A percentile compares a stretch with the other conserved stretches of the same genome.
phyloP scores from a whole-genome alignment of 257 asterid species.

The Salvia splendens region DNA sequence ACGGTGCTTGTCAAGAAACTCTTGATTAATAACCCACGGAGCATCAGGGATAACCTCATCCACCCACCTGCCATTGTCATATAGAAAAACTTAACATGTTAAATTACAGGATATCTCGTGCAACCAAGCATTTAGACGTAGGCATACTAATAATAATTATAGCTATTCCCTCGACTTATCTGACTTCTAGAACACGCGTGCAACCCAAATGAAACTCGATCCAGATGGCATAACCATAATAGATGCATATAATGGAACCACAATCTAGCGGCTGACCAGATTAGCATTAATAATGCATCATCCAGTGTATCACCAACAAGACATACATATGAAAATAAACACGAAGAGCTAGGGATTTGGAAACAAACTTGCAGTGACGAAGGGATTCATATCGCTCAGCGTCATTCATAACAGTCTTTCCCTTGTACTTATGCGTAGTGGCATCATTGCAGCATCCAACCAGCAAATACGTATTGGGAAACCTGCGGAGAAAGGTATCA shows the following conservation, averaged over 20 bases:
- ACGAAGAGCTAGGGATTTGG: background rate
- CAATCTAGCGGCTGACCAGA: background rate
- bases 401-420: slow-evolving; percentile 76
- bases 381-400: slow-evolving; percentile 75
- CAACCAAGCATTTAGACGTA: background rate
- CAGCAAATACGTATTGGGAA: slow-evolving; percentile 61
- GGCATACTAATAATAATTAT: slow-evolving; percentile 1
- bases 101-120: slow-evolving; percentile 9
- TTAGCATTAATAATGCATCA: background rate
- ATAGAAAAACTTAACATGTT: slow-evolving; percentile 8
- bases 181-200: slow-evolving; percentile 3
- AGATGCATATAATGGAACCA: slow-evolving; percentile 6
- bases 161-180: background rate
- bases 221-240: background rate
- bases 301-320: slow-evolving; percentile 7
- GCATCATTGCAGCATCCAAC: slow-evolving; percentile 84
- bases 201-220: slow-evolving; percentile 8
- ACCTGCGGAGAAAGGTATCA: slow-evolving; percentile 41
- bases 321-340: background rate
- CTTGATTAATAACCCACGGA: slow-evolving; percentile 77
- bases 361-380: slow-evolving; percentile 69
- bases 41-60: slow-evolving; percentile 92
- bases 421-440: slow-evolving; percentile 70
- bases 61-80: slow-evolving; percentile 72
- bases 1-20: slow-evolving; percentile 70